These are phyloP conservation scores for Incumbomyces lentus DNA, from an alignment of 2,329 filamentous ascomycete species.

Conservation along the genomic window DNA sequence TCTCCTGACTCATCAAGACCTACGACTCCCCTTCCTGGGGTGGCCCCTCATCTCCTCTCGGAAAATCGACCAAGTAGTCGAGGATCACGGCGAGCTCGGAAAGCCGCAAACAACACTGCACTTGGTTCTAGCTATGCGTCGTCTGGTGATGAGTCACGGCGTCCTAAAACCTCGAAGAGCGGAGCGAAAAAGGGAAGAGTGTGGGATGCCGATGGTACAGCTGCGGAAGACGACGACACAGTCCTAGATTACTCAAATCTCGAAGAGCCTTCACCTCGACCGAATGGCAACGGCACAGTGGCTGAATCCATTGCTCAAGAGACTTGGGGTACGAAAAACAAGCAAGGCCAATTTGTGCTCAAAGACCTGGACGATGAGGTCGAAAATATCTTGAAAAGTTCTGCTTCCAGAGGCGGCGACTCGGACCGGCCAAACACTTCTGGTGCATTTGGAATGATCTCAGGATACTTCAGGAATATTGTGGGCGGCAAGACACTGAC, in stretches of 20 bases:
- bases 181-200: constrained; percentile 74
- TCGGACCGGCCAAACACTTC: constrained; percentile 53
- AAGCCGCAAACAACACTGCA: constrained; percentile 50
- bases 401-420: constrained; percentile 54
- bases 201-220: constrained; percentile 83
- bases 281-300: constrained; percentile 22
- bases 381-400: constrained; percentile 72
- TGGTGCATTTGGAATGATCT: constrained; percentile 69
- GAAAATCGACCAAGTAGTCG: constrained; percentile 62
- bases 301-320: constrained; percentile 67
- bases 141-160: constrained; percentile 70
- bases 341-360: constrained; percentile 84
- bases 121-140: constrained; percentile 56
- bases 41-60: constrained; percentile 54
- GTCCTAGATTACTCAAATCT: constrained; percentile 81
- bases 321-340: constrained; percentile 74
- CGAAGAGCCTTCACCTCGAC: constrained; percentile 40
- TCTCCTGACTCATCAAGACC: constrained; percentile 72
- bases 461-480: constrained; percentile 85
- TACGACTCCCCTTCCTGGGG: constrained; percentile 54
- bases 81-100: constrained; percentile 70
- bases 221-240: constrained; percentile 69
- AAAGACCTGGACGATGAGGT: constrained; percentile 92
- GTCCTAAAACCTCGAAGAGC: constrained; percentile 43
- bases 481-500: constrained; percentile 89